Conservation (phyloP, 2,329 filamentous ascomycete species). For the Paraphaeosphaeria minitans region DNA sequence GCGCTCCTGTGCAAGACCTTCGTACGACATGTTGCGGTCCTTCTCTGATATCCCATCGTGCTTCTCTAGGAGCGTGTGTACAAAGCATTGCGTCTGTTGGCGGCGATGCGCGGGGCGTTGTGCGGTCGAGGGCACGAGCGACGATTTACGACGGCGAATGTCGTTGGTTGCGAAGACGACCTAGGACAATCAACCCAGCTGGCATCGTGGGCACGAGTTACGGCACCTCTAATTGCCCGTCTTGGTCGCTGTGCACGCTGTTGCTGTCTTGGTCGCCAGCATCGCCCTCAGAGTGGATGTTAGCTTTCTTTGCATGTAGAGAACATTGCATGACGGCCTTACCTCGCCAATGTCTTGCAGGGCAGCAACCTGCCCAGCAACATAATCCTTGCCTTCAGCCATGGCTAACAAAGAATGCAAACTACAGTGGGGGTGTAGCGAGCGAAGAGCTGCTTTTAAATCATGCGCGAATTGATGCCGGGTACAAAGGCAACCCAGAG, state of each 20-base stretch:
- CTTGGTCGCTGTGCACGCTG: constrained; percentile 44
- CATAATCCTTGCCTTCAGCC: constrained; percentile 24
- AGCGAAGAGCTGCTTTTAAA: neutral
- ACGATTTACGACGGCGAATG: constrained; percentile 64
- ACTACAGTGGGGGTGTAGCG: neutral
- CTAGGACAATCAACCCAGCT: constrained; percentile 40
- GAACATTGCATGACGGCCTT: constrained; percentile 24
- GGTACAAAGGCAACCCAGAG: neutral
- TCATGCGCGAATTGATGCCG: constrained; percentile 2
- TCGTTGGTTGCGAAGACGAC: constrained; percentile 62
- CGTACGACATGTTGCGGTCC: constrained; percentile 35
- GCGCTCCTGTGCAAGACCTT: constrained; percentile 42
- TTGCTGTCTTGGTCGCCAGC: constrained; percentile 32
- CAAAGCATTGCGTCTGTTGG: constrained; percentile 62
- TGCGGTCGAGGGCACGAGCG: constrained; percentile 55
- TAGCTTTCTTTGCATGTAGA: constrained; percentile 31
- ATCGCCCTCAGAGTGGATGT: constrained; percentile 44
- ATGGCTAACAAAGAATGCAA: constrained; percentile 15
- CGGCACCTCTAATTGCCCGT: constrained; percentile 50
- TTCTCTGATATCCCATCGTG: constrained; percentile 41
- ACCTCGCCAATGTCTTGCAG: constrained; percentile 33
- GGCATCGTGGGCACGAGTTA: neutral
- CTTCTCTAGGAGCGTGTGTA: constrained; percentile 63
- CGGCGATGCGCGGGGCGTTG: constrained; percentile 43
- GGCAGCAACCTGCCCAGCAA: constrained; percentile 23